phyloP scores from a whole-genome alignment of 306 rosid genomes.

The Glycine latifolia region DNA sequence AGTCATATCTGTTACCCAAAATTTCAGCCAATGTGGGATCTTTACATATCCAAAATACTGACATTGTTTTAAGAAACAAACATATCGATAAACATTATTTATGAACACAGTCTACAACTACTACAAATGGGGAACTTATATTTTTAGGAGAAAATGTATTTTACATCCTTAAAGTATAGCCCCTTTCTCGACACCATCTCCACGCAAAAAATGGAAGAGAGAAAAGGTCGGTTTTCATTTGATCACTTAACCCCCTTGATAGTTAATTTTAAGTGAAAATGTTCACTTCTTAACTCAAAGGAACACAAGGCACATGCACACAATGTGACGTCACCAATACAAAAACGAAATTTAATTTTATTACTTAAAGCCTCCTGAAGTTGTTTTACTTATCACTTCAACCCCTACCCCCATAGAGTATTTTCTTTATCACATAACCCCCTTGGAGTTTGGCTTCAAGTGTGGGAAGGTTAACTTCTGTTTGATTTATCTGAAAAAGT shows the following conservation, averaged over 20 bases:
- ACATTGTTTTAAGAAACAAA: constrained; percentile 13
- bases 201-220: neutral
- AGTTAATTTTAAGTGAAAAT: neutral
- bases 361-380: neutral
- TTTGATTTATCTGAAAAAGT: neutral
- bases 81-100: neutral
- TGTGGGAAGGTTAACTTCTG: neutral
- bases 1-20: neutral
- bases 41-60: neutral
- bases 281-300: constrained; percentile 22
- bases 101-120: neutral
- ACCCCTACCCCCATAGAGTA: neutral
- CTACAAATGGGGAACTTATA: constrained; percentile 11
- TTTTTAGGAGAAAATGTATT: neutral
- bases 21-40: neutral
- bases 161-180: constrained; percentile 20
- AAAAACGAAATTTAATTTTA: constrained; percentile 6
- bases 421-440: neutral
- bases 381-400: neutral
- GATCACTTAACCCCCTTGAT: neutral
- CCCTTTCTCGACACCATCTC: neutral
- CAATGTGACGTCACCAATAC: neutral
- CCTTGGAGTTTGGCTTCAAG: neutral
- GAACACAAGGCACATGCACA: constrained; percentile 13
- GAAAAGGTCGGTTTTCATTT: neutral